Conservation (phyloP, 345 rosid species). For the Pelargonium nanum region DNA sequence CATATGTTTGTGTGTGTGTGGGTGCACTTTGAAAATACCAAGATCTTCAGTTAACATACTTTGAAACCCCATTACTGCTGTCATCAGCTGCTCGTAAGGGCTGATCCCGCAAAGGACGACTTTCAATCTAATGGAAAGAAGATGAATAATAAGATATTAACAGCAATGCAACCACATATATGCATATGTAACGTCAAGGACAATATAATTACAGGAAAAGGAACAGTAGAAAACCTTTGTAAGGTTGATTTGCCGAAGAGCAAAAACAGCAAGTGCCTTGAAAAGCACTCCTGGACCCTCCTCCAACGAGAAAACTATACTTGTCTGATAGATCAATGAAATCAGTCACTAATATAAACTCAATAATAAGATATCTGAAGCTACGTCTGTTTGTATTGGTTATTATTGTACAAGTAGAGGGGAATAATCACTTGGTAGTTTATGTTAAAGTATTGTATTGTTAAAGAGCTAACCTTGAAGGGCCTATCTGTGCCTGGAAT, state of each 20-base stretch:
- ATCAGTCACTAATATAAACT: background rate
- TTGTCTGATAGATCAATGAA: constrained; percentile 46
- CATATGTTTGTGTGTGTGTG: background rate
- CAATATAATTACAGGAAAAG: background rate
- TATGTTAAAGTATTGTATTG: background rate
- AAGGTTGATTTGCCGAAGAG: constrained; percentile 79
- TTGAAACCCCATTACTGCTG: constrained; percentile 29
- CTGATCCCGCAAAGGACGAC: constrained; percentile 74
- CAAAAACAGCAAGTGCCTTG: constrained; percentile 98
- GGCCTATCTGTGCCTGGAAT: constrained; percentile 80
- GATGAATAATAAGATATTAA: constrained; percentile 2
- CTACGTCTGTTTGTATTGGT: background rate
- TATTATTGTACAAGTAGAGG: background rate
- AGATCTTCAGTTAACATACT: constrained; percentile 25
- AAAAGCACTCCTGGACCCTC: constrained; percentile 96
- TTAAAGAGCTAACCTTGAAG: constrained; percentile 62
- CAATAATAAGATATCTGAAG: background rate
- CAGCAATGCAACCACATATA: background rate
- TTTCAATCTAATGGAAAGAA: constrained; percentile 62
- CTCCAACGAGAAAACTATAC: constrained; percentile 91
- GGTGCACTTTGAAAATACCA: background rate
- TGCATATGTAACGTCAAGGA: background rate
- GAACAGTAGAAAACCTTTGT: constrained; percentile 40
- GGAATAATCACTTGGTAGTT: background rate
- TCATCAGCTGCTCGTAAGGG: constrained; percentile 58